These are phyloP conservation scores for Tylopilus balloui DNA, from an alignment of 768 basidiomycete genomes.

Conservation along the genomic window DNA sequence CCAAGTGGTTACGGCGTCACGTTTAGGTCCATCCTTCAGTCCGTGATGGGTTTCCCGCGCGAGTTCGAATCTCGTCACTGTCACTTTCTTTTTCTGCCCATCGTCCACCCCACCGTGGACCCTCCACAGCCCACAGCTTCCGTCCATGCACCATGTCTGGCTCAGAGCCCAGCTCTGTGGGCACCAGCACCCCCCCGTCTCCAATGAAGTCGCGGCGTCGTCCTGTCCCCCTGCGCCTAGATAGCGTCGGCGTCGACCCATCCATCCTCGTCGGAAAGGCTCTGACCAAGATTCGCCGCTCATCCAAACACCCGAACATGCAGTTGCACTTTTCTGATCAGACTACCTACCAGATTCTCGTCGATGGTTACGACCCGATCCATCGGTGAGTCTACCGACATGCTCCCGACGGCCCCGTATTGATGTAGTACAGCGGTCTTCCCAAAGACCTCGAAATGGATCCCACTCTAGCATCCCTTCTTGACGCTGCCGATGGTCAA, in stretches of 20 bases:
- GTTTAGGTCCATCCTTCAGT: constrained; percentile 42
- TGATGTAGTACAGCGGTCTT: constrained; percentile 35
- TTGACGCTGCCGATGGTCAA: constrained; percentile 37
- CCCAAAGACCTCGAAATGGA: constrained; percentile 59
- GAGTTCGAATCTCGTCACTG: constrained; percentile 60
- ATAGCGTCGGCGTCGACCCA: constrained; percentile 37
- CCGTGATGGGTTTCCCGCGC: constrained; percentile 57
- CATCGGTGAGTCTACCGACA: constrained; percentile 31
- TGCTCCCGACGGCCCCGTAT: neutral
- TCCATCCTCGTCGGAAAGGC: constrained; percentile 41
- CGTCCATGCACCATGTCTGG: constrained; percentile 14
- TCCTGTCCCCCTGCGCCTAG: constrained; percentile 34
- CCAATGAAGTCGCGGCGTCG: constrained; percentile 28
- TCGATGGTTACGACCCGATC: constrained; percentile 58
- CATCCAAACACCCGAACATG: constrained; percentile 41
- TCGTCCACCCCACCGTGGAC: constrained; percentile 13
- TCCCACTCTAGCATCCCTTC: constrained; percentile 35
- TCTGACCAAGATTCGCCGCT: constrained; percentile 38
- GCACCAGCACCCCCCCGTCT: constrained; percentile 16
- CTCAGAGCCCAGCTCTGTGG: constrained; percentile 10
- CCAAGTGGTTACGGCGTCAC: constrained; percentile 60
- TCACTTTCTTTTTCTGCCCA: constrained; percentile 28
- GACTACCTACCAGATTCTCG: constrained; percentile 45
- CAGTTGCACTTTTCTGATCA: constrained; percentile 46
- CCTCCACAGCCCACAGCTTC: constrained; percentile 7